These are phyloP conservation scores for Exidia glandulosa DNA, from an alignment of 768 basidiomycete genomes.

Conservation along the genomic window DNA sequence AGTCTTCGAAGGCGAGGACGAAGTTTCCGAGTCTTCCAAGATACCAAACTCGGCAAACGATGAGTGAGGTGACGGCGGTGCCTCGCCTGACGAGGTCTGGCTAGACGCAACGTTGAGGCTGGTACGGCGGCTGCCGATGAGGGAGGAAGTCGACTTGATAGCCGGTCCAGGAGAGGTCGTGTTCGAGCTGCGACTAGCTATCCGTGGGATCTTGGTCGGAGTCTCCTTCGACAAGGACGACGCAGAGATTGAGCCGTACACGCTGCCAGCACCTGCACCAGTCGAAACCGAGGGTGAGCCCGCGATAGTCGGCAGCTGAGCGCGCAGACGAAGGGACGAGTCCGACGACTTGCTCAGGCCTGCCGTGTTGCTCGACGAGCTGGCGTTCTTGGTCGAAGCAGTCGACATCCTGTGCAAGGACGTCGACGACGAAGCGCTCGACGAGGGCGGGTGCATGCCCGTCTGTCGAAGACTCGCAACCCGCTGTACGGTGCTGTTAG, in stretches of 20 bases:
- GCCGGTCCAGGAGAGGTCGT: conserved; percentile 54
- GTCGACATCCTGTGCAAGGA: conserved; percentile 12
- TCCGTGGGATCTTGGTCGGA: conserved; percentile 87
- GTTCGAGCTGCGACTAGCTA: conserved; percentile 74
- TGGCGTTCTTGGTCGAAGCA: neutral
- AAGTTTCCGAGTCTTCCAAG: conserved; percentile 45
- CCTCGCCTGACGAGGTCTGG: conserved; percentile 45
- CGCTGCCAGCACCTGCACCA: conserved; percentile 39
- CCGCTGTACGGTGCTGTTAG: conserved; percentile 74
- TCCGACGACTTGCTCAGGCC: conserved; percentile 86
- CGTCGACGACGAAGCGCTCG: conserved; percentile 30
- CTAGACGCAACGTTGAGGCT: conserved; percentile 45
- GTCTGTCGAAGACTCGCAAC: conserved; percentile 69
- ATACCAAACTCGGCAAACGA: conserved; percentile 72
- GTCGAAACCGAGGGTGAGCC: conserved; percentile 85
- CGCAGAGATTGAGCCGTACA: conserved; percentile 21
- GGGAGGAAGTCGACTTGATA: conserved; percentile 36
- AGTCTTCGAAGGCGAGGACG: conserved; percentile 27
- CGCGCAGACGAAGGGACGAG: conserved; percentile 61
- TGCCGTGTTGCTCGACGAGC: conserved; percentile 41
- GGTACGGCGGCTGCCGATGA: conserved; percentile 46
- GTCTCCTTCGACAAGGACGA: conserved; percentile 63
- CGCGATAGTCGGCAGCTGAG: conserved; percentile 80
- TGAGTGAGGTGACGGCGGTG: conserved; percentile 45
- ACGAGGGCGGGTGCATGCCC: neutral